phyloP scores from a whole-genome alignment of 225 moss, liverwort and hornwort species.

The Sphagnum tenellum region DNA sequence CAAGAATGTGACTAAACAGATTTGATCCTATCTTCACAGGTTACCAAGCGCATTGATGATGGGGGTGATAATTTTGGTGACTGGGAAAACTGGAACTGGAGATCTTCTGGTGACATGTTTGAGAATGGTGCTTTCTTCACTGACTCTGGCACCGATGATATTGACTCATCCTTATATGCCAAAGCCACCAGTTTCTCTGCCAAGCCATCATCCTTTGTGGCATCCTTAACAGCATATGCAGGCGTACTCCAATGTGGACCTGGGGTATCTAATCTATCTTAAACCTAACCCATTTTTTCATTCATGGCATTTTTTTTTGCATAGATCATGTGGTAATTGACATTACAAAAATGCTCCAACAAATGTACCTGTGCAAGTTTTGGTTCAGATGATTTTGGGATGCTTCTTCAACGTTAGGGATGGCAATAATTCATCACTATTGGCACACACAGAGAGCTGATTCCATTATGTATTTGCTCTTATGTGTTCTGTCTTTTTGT shows the following conservation, averaged over 20 bases:
- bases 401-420: no score
- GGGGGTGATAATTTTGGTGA: neutral
- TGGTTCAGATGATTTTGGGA: no score
- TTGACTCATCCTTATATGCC: neutral
- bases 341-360: no score
- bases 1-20: no score
- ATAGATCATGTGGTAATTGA: no score
- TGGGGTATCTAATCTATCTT: neutral
- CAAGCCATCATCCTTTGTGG: conserved; percentile 3
- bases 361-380: no score
- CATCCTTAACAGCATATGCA: conserved; percentile 5
- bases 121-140: conserved; percentile 2
- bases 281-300: neutral
- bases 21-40: neutral
- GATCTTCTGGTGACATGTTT: conserved; percentile 1
- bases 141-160: conserved; percentile 1
- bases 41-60: conserved; percentile 7
- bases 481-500: no score
- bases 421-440: no score
- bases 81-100: conserved; percentile 6
- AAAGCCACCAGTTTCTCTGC: conserved; percentile 1
- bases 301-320: no score
- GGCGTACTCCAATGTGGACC: conserved; percentile 2
- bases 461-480: no score
- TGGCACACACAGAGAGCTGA: no score